Percentiles rank a stretch among this genome's conserved stretches.
Conservation (phyloP, 768 basidiomycete species). For the Calocybe indica region DNA sequence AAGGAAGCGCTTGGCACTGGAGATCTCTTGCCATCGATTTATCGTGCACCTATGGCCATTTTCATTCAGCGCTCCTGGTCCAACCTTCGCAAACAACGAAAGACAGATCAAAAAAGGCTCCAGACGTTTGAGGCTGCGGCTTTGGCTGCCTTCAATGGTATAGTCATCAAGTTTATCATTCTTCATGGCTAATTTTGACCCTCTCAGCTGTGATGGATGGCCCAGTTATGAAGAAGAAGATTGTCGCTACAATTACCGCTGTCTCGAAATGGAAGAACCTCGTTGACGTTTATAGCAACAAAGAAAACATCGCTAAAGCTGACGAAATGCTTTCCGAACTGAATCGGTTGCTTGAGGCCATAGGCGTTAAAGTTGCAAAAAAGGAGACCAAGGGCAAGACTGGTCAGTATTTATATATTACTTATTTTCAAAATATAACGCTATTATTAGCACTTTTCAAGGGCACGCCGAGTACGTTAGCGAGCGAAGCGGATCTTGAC, state of each 20-base stretch:
- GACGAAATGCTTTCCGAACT: constrained; percentile 1
- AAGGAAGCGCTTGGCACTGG: constrained; percentile 1
- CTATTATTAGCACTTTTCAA: too few species aligned
- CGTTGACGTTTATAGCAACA: background rate
- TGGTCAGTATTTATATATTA: too few species aligned
- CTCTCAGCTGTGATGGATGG: background rate
- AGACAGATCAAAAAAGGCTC: background rate
- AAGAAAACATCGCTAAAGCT: background rate
- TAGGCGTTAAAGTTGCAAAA: too few species aligned
- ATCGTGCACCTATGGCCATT: background rate
- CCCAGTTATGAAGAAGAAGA: background rate
- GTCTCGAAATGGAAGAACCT: background rate
- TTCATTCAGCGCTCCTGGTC: constrained; percentile 6
- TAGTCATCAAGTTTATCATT: background rate
- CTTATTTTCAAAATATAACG: too few species aligned
- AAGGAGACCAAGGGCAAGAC: too few species aligned
- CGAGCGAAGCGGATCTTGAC: background rate
- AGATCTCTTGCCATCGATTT: background rate
- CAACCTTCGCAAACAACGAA: background rate
- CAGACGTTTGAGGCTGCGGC: background rate
- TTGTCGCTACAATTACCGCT: background rate
- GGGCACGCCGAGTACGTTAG: too few species aligned
- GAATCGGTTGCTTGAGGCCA: background rate
- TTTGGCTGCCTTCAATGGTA: constrained; percentile 6
- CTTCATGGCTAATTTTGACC: background rate